phyloP scores from a whole-genome alignment of 176 grass and related monocot genomes.

The Sorghum bicolor region DNA sequence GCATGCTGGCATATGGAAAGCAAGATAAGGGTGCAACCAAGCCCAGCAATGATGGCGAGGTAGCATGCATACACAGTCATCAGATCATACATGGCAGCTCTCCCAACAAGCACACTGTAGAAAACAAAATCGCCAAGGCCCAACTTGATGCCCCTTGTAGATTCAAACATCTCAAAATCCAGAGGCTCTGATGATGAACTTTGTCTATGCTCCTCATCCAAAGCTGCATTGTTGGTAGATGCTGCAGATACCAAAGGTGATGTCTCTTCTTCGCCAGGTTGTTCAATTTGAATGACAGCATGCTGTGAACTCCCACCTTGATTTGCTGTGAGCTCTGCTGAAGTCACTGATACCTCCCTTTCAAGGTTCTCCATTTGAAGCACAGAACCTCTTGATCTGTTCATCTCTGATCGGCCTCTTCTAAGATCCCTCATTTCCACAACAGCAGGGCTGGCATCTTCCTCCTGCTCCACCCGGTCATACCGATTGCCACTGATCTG shows the following conservation, averaged over 20 bases:
- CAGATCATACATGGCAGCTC: slow-evolving; percentile 96
- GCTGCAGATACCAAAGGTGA: slow-evolving; percentile 39
- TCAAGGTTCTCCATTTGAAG: slow-evolving; percentile 6
- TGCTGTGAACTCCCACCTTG: slow-evolving; percentile 39
- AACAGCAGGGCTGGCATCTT: slow-evolving; percentile 16
- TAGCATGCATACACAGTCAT: slow-evolving; percentile 99
- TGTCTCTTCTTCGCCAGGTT: slow-evolving; percentile 44
- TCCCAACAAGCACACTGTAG: slow-evolving; percentile 95
- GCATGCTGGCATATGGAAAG: slow-evolving; percentile 78
- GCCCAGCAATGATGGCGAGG: slow-evolving; percentile 92
- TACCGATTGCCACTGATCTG: neutral
- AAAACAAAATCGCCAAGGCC: slow-evolving; percentile 96
- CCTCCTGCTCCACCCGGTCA: slow-evolving; percentile 30
- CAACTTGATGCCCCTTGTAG: slow-evolving; percentile 81
- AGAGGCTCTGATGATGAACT: slow-evolving; percentile 25
- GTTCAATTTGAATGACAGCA: slow-evolving; percentile 46
- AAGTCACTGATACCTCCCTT: neutral
- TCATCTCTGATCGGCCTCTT: neutral
- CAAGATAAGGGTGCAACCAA: slow-evolving; percentile 96
- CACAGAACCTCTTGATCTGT: slow-evolving; percentile 15
- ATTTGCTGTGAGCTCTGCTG: slow-evolving; percentile 19
- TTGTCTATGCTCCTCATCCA: slow-evolving; percentile 12
- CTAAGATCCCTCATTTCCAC: slow-evolving; percentile 54
- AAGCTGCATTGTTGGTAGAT: slow-evolving; percentile 17
- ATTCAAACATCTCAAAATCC: slow-evolving; percentile 76